These are phyloP conservation scores for Aspergillus udagawae DNA, from an alignment of 2,329 filamentous ascomycete species.

Conservation along the genomic window DNA sequence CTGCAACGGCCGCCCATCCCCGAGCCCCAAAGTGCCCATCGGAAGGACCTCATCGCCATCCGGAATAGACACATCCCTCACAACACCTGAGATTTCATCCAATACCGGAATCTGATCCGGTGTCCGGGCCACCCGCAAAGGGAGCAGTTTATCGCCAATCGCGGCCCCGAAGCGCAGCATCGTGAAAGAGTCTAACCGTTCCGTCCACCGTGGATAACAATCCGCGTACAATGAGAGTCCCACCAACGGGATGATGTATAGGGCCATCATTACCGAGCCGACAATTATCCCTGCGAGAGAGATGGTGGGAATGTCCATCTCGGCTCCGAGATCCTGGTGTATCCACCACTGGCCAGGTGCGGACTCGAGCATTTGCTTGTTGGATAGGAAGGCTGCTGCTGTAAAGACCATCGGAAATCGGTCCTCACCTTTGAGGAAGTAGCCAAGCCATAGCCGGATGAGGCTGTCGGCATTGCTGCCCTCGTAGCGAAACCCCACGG, in stretches of 20 bases:
- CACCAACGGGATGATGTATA: constrained; percentile 10
- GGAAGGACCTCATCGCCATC: background rate
- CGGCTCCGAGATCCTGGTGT: background rate
- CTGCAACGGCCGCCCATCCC: background rate
- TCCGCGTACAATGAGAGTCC: constrained; percentile 12
- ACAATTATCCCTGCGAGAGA: constrained; percentile 7
- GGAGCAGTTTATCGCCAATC: background rate
- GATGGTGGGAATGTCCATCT: constrained; percentile 4
- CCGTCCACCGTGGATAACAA: constrained; percentile 13
- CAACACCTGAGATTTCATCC: background rate
- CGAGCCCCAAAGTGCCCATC: background rate
- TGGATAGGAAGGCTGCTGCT: background rate
- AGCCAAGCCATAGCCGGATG: background rate
- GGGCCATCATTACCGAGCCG: constrained; percentile 8
- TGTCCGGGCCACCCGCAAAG: background rate
- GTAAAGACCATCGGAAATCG: background rate
- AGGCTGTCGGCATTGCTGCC: background rate
- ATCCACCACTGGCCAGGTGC: background rate
- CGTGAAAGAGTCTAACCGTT: constrained; percentile 15
- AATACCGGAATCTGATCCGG: background rate
- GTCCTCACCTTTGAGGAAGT: background rate
- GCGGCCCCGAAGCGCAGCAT: constrained; percentile 17
- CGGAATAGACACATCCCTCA: background rate
- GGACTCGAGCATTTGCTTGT: background rate
- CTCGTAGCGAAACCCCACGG: background rate